phyloP scores from a whole-genome alignment of 75 land plant genomes.

The Chamaecyparis obtusa region DNA sequence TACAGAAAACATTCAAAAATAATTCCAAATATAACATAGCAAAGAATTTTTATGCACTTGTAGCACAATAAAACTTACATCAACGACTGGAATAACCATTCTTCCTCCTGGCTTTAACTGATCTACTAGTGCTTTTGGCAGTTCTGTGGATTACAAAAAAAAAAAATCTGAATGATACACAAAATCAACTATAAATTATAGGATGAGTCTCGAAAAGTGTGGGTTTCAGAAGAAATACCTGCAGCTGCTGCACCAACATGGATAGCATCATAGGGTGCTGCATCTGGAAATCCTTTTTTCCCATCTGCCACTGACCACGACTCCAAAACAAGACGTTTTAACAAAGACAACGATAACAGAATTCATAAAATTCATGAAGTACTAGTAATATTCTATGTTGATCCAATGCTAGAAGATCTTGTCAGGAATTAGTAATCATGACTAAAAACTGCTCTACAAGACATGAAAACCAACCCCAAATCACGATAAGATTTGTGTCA shows the following conservation, averaged over 20 bases:
- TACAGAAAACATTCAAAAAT: not conserved
- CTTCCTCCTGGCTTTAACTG: constrained; percentile 95
- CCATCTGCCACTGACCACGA: constrained; percentile 46
- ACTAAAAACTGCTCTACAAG: not conserved
- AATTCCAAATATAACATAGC: constrained; percentile 35
- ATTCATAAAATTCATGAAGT: not conserved
- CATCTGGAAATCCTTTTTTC: constrained; percentile 72
- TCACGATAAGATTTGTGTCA: not conserved
- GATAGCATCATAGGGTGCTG: constrained; percentile 86
- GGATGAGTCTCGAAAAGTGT: not conserved
- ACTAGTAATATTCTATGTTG: not conserved
- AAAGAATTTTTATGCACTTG: constrained; percentile 16
- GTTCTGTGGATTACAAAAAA: constrained; percentile 32
- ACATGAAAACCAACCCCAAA: not conserved
- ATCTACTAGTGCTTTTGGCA: constrained; percentile 74
- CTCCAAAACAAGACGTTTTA: not conserved
- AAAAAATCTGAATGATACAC: not conserved
- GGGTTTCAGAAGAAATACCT: not conserved
- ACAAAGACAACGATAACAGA: not conserved
- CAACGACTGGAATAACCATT: constrained; percentile 82
- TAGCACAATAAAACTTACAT: not conserved
- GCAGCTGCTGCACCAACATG: constrained; percentile 92
- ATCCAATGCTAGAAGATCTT: not conserved
- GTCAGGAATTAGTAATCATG: not conserved
- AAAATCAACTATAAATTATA: not conserved